Base-by-base conservation (phyloP, 192 early-diverging fungal genomes). In the Coemansia sp. region DNA sequence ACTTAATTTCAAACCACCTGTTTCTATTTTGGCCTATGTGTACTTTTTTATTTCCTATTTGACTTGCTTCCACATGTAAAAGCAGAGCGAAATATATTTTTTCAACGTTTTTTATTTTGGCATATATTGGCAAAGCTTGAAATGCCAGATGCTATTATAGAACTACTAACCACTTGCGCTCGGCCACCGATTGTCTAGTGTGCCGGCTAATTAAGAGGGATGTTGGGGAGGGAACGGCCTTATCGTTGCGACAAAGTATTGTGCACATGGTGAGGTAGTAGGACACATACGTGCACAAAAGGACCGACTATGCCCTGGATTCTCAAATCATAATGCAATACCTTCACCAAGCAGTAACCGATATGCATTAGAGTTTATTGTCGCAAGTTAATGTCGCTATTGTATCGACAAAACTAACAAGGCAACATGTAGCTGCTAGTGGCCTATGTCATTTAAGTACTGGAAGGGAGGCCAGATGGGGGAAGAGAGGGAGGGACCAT, bases 11-110 rank as follows among this genome's bases (percentile, higher is more conserved):
- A 15, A 55, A 55, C 13, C 8, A 18, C 18, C 49, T 20, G 15
- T 57, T 57, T 57, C 5, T 12, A 57, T 16, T 60, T n/a, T 16
- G 16, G 57, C 57, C 57, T 60, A 36, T 60, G 57, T 60, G 57
- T 60, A 60, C 57, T 60, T 60, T 60, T 33, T 7, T 36, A 16
- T 57, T 57, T 47, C n/a, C 0, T 29, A 57, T 13, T 20, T 3
- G 49, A 20, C 7, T 52, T 52, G 55, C 55, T 57, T 57, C 16
- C 11, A 33, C 12, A 57, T 33, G 55, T 57, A 5, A 2, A 33
- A 33, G 55, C 55, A 57, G 29, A 57, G 29, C 27, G 55, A 57
- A 57, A 60, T 60, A 60, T 36, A 60, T 29, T 29, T 29, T 29
- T 29, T 29, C 29, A 29, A 29, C 29, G 29, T 29, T 29, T 29